A percentile compares a stretch with the other conserved stretches of the same genome.
Conservation (phyloP, 2,329 filamentous ascomycete species). For the Exophiala sideris region DNA sequence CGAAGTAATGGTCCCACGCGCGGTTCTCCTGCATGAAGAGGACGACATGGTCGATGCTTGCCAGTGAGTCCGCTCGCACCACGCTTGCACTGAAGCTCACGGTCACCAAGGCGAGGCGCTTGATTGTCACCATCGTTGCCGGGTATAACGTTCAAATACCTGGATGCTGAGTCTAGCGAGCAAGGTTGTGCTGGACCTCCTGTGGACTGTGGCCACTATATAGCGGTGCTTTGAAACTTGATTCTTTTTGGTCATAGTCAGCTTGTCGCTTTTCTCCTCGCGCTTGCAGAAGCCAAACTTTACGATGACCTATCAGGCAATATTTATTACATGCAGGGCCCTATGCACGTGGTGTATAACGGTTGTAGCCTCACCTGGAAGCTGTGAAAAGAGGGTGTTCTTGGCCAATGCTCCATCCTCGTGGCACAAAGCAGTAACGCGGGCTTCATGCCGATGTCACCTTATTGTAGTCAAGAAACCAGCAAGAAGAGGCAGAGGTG, state of each 20-base stretch:
- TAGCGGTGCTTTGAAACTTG: no score
- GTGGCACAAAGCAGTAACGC: neutral
- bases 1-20: constrained; percentile 48
- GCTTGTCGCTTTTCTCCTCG: no score
- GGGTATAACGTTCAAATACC: no score
- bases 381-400: no score
- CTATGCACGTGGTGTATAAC: constrained; percentile 2
- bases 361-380: no score
- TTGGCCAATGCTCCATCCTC: no score
- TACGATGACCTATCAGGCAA: constrained; percentile 1
- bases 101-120: neutral
- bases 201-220: no score
- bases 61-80: constrained; percentile 39
- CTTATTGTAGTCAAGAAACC: neutral
- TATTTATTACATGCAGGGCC: neutral
- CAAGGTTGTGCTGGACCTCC: no score
- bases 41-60: constrained; percentile 56
- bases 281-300: no score
- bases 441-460: constrained; percentile 3
- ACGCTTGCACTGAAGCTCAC: neutral
- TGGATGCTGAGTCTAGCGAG: no score
- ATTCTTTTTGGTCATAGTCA: no score
- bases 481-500: neutral
- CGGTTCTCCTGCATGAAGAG: constrained; percentile 57
- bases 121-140: neutral